A percentile compares a stretch with the other conserved stretches of the same genome.
Evolutionary conservation across 2,329 filamentous ascomycete species (phyloP).

Genomic region (Alternaria longipes): DNA sequence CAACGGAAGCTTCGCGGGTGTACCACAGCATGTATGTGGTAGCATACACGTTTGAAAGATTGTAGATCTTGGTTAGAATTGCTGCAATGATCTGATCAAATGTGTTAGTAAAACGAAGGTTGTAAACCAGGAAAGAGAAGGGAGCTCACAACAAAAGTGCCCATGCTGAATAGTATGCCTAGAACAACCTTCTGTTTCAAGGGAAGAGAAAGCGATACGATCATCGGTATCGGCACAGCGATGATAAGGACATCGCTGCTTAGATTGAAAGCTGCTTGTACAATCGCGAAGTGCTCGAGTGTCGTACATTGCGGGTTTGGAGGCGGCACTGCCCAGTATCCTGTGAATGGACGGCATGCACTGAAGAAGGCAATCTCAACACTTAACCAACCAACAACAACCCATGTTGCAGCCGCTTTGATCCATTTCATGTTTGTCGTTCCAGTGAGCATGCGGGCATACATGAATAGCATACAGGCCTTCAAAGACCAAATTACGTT

Average conservation of each 20-base stretch:
- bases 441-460: slow-evolving; percentile 63
- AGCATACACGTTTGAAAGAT: slow-evolving; percentile 55
- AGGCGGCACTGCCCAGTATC: slow-evolving; percentile 67
- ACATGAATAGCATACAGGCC: slow-evolving; percentile 66
- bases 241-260: slow-evolving; percentile 69
- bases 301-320: slow-evolving; percentile 66
- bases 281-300: slow-evolving; percentile 65
- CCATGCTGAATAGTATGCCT: slow-evolving; percentile 60
- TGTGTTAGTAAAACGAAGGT: slow-evolving; percentile 7
- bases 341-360: slow-evolving; percentile 62
- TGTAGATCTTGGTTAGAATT: slow-evolving; percentile 61
- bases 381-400: slow-evolving; percentile 58
- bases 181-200: slow-evolving; percentile 64
- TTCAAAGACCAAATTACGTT: slow-evolving; percentile 67
- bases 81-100: slow-evolving; percentile 49
- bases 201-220: slow-evolving; percentile 61
- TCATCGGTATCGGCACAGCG: slow-evolving; percentile 64
- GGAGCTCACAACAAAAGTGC: slow-evolving; percentile 58
- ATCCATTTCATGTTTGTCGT: slow-evolving; percentile 56
- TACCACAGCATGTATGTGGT: slow-evolving; percentile 60
- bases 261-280: slow-evolving; percentile 68
- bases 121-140: background rate
- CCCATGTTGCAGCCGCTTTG: slow-evolving; percentile 61
- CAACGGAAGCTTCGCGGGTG: slow-evolving; percentile 62
- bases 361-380: slow-evolving; percentile 66